A percentile compares a stretch with the other conserved stretches of the same genome.
Evolutionary conservation across 345 rosid genomes (phyloP).

Genomic region (Cardamine occulta): DNA sequence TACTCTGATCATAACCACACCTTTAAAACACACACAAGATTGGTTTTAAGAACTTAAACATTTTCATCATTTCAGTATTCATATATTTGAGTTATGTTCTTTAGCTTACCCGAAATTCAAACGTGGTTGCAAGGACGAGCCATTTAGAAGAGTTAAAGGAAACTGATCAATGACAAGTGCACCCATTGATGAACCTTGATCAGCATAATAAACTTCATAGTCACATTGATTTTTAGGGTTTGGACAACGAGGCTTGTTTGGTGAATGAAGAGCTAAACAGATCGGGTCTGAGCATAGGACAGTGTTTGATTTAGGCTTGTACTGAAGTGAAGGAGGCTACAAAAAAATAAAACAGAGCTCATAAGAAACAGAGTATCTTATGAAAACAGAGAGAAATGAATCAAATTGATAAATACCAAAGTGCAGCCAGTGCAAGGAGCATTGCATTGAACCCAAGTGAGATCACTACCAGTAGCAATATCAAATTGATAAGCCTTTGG

Average conservation of each 20-base stretch:
- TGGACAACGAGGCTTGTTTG: slow-evolving; percentile 48
- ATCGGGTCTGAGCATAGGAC: slow-evolving; percentile 53
- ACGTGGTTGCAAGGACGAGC: slow-evolving; percentile 46
- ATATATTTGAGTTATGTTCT: background rate
- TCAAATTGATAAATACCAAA: slow-evolving; percentile 48
- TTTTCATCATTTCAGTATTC: slow-evolving; percentile 1
- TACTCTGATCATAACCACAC: slow-evolving; percentile 71
- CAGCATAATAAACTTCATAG: slow-evolving; percentile 70
- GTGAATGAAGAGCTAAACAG: slow-evolving; percentile 52
- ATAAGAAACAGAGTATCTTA: background rate
- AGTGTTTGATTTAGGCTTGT: slow-evolving; percentile 60
- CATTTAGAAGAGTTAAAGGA: slow-evolving; percentile 51
- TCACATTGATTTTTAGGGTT: slow-evolving; percentile 69
- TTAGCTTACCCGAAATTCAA: slow-evolving; percentile 68
- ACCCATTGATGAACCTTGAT: slow-evolving; percentile 69
- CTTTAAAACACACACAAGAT: slow-evolving; percentile 40
- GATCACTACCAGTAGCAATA: slow-evolving; percentile 92
- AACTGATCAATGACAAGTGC: slow-evolving; percentile 64
- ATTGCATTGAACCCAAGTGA: slow-evolving; percentile 93
- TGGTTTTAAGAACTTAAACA: background rate
- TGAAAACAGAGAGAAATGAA: background rate
- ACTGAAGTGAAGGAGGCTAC: slow-evolving; percentile 54
- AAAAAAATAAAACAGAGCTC: slow-evolving; percentile 9
- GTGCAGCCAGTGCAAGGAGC: slow-evolving; percentile 87
- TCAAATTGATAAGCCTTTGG: slow-evolving; percentile 69